phyloP scores from a whole-genome alignment of 352 stramenopile genomes.

The Globisporangium splendens region DNA sequence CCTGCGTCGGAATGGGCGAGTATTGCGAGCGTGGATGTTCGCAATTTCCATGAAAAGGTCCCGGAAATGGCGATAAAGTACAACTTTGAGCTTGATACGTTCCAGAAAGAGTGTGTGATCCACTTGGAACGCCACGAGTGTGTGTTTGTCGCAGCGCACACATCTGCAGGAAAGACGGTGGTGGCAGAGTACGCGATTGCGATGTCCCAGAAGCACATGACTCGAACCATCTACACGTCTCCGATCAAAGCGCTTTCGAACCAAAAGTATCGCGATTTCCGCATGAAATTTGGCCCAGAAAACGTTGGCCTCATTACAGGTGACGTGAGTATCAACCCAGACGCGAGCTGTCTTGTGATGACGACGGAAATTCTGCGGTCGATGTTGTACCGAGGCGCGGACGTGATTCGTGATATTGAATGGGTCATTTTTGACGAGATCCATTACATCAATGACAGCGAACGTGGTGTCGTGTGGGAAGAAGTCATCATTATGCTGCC shows the following conservation, averaged over 20 bases:
- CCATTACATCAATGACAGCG: slow-evolving; percentile 98
- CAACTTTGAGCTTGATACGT: slow-evolving; percentile 91
- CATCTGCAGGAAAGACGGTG: slow-evolving; percentile 97
- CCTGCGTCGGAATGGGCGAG: slow-evolving; percentile 67
- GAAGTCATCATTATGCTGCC: slow-evolving; percentile 98
- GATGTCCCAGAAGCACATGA: slow-evolving; percentile 89
- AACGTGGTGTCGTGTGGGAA: slow-evolving; percentile 97
- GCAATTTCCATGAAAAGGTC: slow-evolving; percentile 82
- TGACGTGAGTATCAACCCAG: slow-evolving; percentile 95
- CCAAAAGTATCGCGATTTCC: slow-evolving; percentile 98
- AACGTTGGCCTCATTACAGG: slow-evolving; percentile 98
- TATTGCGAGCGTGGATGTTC: slow-evolving; percentile 62
- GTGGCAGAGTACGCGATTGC: slow-evolving; percentile 98
- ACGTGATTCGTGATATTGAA: slow-evolving; percentile 97
- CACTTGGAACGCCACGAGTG: slow-evolving; percentile 92
- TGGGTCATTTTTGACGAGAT: slow-evolving; percentile 98
- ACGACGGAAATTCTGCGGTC: slow-evolving; percentile 97
- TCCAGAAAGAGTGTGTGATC: slow-evolving; percentile 96
- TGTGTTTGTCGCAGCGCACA: slow-evolving; percentile 97
- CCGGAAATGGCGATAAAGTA: slow-evolving; percentile 82
- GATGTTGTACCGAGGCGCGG: slow-evolving; percentile 94
- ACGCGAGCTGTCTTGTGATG: slow-evolving; percentile 97
- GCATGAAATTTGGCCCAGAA: slow-evolving; percentile 88
- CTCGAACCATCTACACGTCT: slow-evolving; percentile 96
- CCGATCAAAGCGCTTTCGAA: slow-evolving; percentile 98